Percentiles rank a stretch among this genome's conserved stretches.
These are phyloP conservation scores for Colletotrichum falcatum DNA, from an alignment of 2,329 filamentous ascomycete species.

Conservation along the genomic window DNA sequence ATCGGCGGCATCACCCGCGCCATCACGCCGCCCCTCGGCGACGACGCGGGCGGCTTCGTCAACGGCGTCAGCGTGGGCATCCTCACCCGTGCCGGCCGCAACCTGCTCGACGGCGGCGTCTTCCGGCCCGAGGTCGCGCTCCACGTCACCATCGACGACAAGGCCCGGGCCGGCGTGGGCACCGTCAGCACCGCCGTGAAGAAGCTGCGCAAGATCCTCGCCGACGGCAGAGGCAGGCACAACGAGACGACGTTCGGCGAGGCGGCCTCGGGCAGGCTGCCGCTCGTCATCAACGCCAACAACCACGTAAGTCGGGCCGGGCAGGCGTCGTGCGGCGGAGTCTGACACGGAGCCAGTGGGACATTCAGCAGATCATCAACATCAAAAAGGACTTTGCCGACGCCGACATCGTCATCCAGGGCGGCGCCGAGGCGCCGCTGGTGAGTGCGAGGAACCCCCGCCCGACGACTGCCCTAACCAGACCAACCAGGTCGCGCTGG, in stretches of 20 bases:
- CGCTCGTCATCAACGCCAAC: conserved; percentile 54
- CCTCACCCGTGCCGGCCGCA: conserved; percentile 52
- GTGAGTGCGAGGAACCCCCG: conserved; percentile 44
- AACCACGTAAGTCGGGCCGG: conserved; percentile 27
- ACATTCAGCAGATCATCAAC: conserved; percentile 55
- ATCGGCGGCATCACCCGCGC: conserved; percentile 58
- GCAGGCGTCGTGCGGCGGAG: neutral
- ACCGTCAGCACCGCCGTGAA: conserved; percentile 45
- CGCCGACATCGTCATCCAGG: conserved; percentile 53
- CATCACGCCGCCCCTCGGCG: conserved; percentile 52
- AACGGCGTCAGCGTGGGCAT: conserved; percentile 58
- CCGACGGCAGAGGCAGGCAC: conserved; percentile 49
- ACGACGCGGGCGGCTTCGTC: conserved; percentile 46
- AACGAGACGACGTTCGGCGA: conserved; percentile 51
- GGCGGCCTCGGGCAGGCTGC: conserved; percentile 53
- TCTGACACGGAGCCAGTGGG: conserved; percentile 47
- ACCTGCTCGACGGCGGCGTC: conserved; percentile 55
- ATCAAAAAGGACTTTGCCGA: conserved; percentile 51
- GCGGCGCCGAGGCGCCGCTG: conserved; percentile 53
- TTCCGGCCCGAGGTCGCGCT: conserved; percentile 57
- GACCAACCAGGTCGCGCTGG: conserved; percentile 49
- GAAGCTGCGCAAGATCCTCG: conserved; percentile 53
- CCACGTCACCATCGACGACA: conserved; percentile 54
- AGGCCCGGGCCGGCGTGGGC: conserved; percentile 46
- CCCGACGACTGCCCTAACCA: neutral